Evolutionary conservation across 352 stramenopile genomes (phyloP), one percentile per base, ranked within the genome.

Genomic region (Hyphochytrium catenoides): DNA sequence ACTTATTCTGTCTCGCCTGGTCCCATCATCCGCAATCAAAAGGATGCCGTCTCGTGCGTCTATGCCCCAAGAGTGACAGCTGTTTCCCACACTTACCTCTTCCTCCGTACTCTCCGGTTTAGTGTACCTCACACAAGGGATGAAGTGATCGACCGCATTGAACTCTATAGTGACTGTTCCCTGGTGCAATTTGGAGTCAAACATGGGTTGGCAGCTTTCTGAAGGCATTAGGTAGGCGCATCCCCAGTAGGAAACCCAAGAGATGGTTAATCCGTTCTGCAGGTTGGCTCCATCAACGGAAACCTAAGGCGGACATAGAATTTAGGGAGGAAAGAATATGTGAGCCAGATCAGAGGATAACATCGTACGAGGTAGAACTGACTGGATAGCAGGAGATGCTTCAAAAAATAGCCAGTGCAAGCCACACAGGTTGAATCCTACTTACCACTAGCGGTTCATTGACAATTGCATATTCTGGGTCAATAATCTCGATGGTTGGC

Each of bases 381-480:
- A n/a, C n/a, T n/a, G n/a, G n/a, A n/a, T n/a, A n/a, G n/a, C n/a
- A n/a, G n/a, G n/a, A n/a, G n/a, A n/a, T n/a, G n/a, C n/a, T n/a
- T n/a, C n/a, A n/a, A n/a, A n/a, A n/a, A n/a, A n/a, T n/a, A n/a
- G n/a, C n/a, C n/a, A n/a, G n/a, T n/a, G n/a, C n/a, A n/a, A n/a
- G n/a, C n/a, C n/a, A n/a, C n/a, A n/a, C n/a, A n/a, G n/a, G n/a
- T n/a, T n/a, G n/a, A n/a, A n/a, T n/a, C n/a, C n/a, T 25, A 48
- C 67, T 41, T 54, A 82, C 67, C 32, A 78, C 75, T 31, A 78
- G 77, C 32, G 43, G 63, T 39, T 82, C 67, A 48, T 82, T 82
- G 14, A 55, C 63, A 19, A 76, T 78, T 24, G 67, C 67, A 35
- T 78, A 75, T 3, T 41, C 54, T 28, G 67, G 67, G 41, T 82